A percentile compares a stretch with the other conserved stretches of the same genome.
phyloP scores from a whole-genome alignment of 164 flowering plant genomes.

The Piper betle region DNA sequence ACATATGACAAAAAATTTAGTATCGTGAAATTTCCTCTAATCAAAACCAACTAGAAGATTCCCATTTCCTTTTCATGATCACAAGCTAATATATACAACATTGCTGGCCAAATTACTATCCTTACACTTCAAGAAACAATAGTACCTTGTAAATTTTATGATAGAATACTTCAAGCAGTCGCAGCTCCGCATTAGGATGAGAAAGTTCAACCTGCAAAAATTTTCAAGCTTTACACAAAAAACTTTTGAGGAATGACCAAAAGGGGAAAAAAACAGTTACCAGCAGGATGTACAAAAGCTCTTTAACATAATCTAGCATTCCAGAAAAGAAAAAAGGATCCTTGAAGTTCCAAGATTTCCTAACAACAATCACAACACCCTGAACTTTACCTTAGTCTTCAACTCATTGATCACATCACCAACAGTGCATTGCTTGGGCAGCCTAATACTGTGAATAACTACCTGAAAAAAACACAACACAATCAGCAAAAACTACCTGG shows the following conservation, averaged over 20 bases:
- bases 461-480: constrained; percentile 25
- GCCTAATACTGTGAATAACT: constrained; percentile 62
- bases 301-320: background rate
- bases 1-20: no score
- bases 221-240: no score
- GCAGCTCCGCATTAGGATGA: constrained; percentile 78
- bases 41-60: no score
- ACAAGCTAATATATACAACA: no score
- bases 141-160: constrained; percentile 96
- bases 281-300: background rate
- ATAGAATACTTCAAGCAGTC: constrained; percentile 90
- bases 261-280: background rate
- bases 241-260: background rate
- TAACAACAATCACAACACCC: background rate
- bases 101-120: background rate
- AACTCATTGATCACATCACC: constrained; percentile 82
- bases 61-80: no score
- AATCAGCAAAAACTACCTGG: background rate
- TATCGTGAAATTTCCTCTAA: no score
- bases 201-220: constrained; percentile 77
- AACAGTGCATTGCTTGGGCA: constrained; percentile 87
- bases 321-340: background rate
- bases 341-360: background rate
- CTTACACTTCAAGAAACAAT: background rate
- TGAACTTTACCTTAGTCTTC: constrained; percentile 46